Evolutionary conservation across 345 rosid genomes (phyloP).

Genomic region (Populus ilicifolia): DNA sequence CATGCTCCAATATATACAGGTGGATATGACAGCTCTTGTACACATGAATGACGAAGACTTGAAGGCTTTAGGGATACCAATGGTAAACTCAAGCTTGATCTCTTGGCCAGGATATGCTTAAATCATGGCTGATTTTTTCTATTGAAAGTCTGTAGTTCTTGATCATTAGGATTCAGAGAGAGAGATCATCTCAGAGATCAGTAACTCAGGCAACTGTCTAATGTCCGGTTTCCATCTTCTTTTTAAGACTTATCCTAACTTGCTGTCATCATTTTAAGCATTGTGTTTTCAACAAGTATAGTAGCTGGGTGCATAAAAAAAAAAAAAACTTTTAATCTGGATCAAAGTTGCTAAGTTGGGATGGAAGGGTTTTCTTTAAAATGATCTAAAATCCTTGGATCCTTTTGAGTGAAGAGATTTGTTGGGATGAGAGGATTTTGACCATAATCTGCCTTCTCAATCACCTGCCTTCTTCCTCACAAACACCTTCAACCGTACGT

Average conservation of each 20-base stretch:
- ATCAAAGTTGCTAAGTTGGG: too few relatives aligned
- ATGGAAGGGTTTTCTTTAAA: too few relatives aligned
- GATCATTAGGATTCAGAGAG: background rate
- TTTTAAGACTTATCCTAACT: background rate
- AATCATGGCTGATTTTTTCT: background rate
- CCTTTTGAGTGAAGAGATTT: too few relatives aligned
- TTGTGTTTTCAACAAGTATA: background rate
- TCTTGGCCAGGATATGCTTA: conserved; percentile 4
- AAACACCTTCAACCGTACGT: background rate
- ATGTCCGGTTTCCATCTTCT: background rate
- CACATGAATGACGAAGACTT: conserved; percentile 98
- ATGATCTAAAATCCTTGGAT: too few relatives aligned
- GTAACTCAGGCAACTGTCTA: background rate
- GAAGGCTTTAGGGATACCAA: conserved; percentile 89
- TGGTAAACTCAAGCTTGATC: conserved; percentile 46
- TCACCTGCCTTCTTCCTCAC: too few relatives aligned
- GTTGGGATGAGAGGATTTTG: too few relatives aligned
- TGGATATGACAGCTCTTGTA: conserved; percentile 90
- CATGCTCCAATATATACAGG: conserved; percentile 41
- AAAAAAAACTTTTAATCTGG: too few relatives aligned
- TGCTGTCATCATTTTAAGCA: background rate
- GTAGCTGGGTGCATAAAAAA: too few relatives aligned
- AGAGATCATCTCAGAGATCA: background rate
- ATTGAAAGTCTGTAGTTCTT: background rate
- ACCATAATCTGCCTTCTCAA: too few relatives aligned